Evolutionary conservation across 2,329 filamentous ascomycete species (phyloP), one percentile per base, ranked within the genome.

Genomic region (Verticillium isaacii): DNA sequence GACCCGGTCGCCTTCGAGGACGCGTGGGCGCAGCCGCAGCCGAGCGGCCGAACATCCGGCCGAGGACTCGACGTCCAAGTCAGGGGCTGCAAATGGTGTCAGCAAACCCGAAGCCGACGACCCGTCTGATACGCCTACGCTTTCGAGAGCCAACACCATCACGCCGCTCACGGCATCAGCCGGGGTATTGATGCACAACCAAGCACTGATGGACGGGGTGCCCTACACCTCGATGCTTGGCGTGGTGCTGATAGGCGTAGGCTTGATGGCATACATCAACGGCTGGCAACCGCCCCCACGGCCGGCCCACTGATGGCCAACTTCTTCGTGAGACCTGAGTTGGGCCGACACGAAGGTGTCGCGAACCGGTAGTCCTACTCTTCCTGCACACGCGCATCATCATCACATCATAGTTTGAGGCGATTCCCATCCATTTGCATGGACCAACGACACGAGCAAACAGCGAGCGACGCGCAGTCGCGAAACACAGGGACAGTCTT

Each of bases 221-320:
- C 91, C 91, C 17, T 94, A 93, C 70, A 89, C 89, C 50, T 93
- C 90, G 2, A 92, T 94, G 85, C 76, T 95, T 56, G 89, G 91
- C 12, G 91, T 95, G 36, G 91, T 95, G 32, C 75, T 95, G 61
- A 78, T 95, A 64, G 91, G 91, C 36, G 89, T 95, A 78, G 90
- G 91, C 15, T 74, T 95, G 66, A 95, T 95, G 91, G 90, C 90
- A 52, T 93, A 93, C 75, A 82, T 95, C 68, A 95, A 95, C 70
- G 89, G 89, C 59, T 94, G 90, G 90, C 89, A 92, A 68, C 71
- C 77, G 32, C 76, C 79, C 61, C 73, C 73, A 29, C 75, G 72
- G 58, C 64, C 76, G 55, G 72, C 76, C 41, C 72, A 70, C 60
- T 77, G 62, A 69, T n/a, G 23, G 19, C 19, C 17, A 25, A 25